Base-by-base conservation (phyloP, 805 yeast genomes). In the Maudiozyma serrabonitensis region DNA sequence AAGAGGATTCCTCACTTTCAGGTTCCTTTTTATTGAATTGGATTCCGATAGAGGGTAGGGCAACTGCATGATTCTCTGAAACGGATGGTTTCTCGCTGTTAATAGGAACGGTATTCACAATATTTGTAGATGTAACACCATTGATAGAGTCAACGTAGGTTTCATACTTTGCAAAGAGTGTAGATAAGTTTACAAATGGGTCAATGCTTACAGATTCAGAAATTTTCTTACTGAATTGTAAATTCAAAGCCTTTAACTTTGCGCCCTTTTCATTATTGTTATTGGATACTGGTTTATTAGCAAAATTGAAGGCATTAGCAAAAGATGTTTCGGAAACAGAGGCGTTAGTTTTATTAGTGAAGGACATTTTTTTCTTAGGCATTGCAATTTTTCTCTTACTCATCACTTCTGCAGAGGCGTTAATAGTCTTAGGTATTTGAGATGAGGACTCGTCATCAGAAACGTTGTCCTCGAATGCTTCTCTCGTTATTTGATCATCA, bases 331-430 rank as follows among this genome's bases (percentile, higher is more conserved):
- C 63, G 7, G 46, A 50, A 34, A 42, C 49, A 9, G 50, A 26
- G 43, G 48, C 37, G 28, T 35, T 19, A 11, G 32, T 12, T 19
- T 35, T 41, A 18, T 38, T 34, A 16, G 46, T 47, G 38, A 52
- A 52, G 6, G 62, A 62, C 52, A 68, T 56, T 60, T 74, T 75
- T 23, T 70, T 67, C 58, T 69, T 74, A 15, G 84, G 84, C 59
- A 75, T 72, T 26, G 86, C 75, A 50, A 87, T 84, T 69, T 80
- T 84, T 59, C 96, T 73, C 49, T 69, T 74, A 26, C 88, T 78
- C 75, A 88, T 65, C 6, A 79, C 81, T 5, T 74, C 80, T 3
- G 76, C 71, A 1, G 85, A 73, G 0, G 95, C 93, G 44, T 54
- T 61, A 0, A 91, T 88, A 37, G 61, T 53, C 6, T 59, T 56